phyloP scores from a whole-genome alignment of 176 grass and related monocot genomes.

The Aegilops umbellulata region DNA sequence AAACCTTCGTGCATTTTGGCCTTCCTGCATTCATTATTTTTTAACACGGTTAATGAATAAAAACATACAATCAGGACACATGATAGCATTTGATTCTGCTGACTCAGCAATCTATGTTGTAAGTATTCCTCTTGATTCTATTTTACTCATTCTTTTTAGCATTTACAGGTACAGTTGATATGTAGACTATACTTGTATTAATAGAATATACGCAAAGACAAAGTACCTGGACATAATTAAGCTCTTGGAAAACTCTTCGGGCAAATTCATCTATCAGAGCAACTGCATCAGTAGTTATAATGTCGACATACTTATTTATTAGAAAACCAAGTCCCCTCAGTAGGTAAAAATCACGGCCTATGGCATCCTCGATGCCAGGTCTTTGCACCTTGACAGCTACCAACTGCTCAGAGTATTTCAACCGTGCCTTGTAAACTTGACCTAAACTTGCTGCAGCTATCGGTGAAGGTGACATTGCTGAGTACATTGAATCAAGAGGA shows the following conservation, averaged over 20 bases:
- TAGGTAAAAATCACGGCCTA: slow-evolving; percentile 92
- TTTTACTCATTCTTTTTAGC: not conserved
- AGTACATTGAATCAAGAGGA: slow-evolving; percentile 78
- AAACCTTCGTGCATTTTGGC: slow-evolving; percentile 92
- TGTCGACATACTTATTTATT: slow-evolving; percentile 87
- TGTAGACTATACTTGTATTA: not conserved
- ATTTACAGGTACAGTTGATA: not conserved
- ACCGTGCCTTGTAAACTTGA: slow-evolving; percentile 89
- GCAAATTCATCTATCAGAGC: slow-evolving; percentile 95
- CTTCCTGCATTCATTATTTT: slow-evolving; percentile 58
- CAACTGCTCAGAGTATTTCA: slow-evolving; percentile 64
- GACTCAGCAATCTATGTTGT: not conserved
- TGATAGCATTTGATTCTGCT: not conserved
- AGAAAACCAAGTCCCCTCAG: slow-evolving; percentile 75
- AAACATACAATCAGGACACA: not conserved
- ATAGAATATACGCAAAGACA: slow-evolving; percentile 12
- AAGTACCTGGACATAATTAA: slow-evolving; percentile 96
- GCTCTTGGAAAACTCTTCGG: slow-evolving; percentile 90
- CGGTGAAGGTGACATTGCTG: slow-evolving; percentile 70
- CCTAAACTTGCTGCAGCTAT: slow-evolving; percentile 96
- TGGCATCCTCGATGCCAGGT: slow-evolving; percentile 83
- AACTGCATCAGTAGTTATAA: slow-evolving; percentile 79
- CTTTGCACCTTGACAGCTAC: slow-evolving; percentile 96
- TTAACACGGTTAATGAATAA: slow-evolving; percentile 11
- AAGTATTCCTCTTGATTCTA: not conserved